phyloP scores from a whole-genome alignment of 176 grass and related monocot genomes.

The Eleusine coracana region DNA sequence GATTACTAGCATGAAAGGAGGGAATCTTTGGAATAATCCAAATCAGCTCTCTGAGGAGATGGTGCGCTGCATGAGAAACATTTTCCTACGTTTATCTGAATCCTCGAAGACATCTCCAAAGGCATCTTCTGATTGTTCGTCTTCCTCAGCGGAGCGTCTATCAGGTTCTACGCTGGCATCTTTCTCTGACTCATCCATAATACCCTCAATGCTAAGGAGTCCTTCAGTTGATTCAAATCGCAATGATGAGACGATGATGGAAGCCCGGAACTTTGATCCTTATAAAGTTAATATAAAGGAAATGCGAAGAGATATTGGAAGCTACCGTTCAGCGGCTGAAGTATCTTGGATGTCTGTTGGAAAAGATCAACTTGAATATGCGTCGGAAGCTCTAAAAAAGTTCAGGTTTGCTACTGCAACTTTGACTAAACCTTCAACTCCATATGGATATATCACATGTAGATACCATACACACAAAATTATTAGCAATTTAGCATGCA shows the following conservation, averaged over 20 bases:
- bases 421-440: not conserved
- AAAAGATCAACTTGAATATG: slow-evolving; percentile 96
- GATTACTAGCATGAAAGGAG: slow-evolving; percentile 58
- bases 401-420: slow-evolving; percentile 72
- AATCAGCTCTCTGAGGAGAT: slow-evolving; percentile 98
- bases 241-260: slow-evolving; percentile 45
- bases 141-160: slow-evolving; percentile 70
- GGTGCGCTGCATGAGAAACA: slow-evolving; percentile 99
- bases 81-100: slow-evolving; percentile 90
- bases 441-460: slow-evolving; percentile 4
- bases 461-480: not conserved
- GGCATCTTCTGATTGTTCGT: slow-evolving; percentile 64
- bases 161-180: slow-evolving; percentile 69
- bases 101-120: slow-evolving; percentile 65
- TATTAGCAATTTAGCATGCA: not conserved
- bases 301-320: slow-evolving; percentile 76
- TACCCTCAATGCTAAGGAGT: slow-evolving; percentile 60
- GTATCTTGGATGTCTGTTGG: slow-evolving; percentile 99
- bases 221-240: slow-evolving; percentile 61
- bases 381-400: slow-evolving; percentile 87
- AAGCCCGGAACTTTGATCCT: slow-evolving; percentile 61
- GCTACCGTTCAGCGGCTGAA: slow-evolving; percentile 63
- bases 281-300: slow-evolving; percentile 87
- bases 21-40: slow-evolving; percentile 69
- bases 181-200: slow-evolving; percentile 74